These are phyloP conservation scores for Nitzschia putrida DNA, from an alignment of 108 stramenopile genomes.

Conservation along the genomic window DNA sequence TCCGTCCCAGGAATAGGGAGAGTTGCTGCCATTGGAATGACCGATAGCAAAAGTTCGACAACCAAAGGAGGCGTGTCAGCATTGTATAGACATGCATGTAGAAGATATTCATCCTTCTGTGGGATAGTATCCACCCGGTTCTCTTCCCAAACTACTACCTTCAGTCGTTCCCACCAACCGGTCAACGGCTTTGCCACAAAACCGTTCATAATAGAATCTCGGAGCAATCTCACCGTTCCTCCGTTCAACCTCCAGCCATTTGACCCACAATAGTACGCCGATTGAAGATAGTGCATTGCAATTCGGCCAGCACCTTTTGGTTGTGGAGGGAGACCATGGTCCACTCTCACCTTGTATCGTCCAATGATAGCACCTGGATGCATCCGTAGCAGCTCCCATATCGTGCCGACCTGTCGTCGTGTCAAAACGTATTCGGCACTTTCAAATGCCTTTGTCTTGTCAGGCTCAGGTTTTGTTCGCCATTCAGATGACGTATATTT, in stretches of 20 bases:
- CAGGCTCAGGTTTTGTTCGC: neutral
- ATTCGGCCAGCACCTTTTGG: conserved; percentile 9
- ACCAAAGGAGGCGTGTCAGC: conserved; percentile 33
- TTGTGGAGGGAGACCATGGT: neutral
- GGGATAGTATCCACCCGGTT: conserved; percentile 3
- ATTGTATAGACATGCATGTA: conserved; percentile 38
- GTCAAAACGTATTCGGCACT: conserved; percentile 4
- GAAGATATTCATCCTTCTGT: conserved; percentile 20
- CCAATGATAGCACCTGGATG: conserved; percentile 25
- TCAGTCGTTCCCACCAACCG: conserved; percentile 20
- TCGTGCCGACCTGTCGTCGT: conserved; percentile 19
- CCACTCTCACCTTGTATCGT: neutral
- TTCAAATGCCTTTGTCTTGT: conserved; percentile 15
- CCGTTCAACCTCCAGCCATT: conserved; percentile 15
- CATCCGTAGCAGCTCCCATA: conserved; percentile 21
- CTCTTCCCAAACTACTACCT: conserved; percentile 22
- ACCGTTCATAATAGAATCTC: conserved; percentile 27
- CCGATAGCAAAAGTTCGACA: conserved; percentile 28
- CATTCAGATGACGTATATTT: conserved; percentile 18
- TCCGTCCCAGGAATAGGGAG: conserved; percentile 26
- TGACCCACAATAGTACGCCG: conserved; percentile 1
- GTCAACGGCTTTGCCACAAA: conserved; percentile 11
- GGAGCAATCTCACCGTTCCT: conserved; percentile 8
- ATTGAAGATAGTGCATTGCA: conserved; percentile 7
- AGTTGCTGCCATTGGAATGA: conserved; percentile 24